Conservation (phyloP, 106 monocot genomes). For the Platanthera zijinensis region DNA sequence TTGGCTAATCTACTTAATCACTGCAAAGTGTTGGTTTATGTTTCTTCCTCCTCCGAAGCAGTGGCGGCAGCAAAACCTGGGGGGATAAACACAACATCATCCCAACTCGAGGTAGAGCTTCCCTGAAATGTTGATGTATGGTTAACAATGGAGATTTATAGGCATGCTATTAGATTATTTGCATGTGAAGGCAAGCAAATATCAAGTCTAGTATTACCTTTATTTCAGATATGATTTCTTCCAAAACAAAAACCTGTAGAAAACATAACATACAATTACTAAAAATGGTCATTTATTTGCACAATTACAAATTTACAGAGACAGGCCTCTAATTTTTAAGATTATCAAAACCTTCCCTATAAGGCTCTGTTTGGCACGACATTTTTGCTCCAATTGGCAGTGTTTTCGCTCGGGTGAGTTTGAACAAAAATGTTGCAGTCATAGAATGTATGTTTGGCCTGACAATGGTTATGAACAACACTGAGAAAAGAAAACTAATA, state of each 20-base stretch:
- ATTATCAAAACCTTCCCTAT: no score
- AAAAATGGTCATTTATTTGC: not conserved
- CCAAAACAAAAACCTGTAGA: constrained; percentile 52
- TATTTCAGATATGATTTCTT: constrained; percentile 65
- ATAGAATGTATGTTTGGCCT: no score
- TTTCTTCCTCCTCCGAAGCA: constrained; percentile 4
- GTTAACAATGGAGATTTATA: not conserved
- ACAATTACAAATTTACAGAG: not conserved
- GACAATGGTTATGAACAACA: no score
- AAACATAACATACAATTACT: not conserved
- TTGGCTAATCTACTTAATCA: not conserved
- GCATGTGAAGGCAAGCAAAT: not conserved
- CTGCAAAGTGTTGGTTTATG: not conserved
- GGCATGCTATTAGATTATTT: not conserved
- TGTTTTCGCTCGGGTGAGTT: no score
- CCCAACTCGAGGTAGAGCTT: constrained; percentile 56
- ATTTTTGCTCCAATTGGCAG: no score
- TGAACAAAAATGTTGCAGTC: no score
- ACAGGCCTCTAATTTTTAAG: no score
- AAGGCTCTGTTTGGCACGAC: no score
- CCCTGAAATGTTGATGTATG: constrained; percentile 28
- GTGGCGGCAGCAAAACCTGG: constrained; percentile 59
- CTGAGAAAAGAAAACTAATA: no score
- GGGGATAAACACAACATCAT: constrained; percentile 81
- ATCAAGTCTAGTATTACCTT: constrained; percentile 29